phyloP scores from a whole-genome alignment of 495 filamentous ascomycete genomes.

The Bryoglossum gracile region DNA sequence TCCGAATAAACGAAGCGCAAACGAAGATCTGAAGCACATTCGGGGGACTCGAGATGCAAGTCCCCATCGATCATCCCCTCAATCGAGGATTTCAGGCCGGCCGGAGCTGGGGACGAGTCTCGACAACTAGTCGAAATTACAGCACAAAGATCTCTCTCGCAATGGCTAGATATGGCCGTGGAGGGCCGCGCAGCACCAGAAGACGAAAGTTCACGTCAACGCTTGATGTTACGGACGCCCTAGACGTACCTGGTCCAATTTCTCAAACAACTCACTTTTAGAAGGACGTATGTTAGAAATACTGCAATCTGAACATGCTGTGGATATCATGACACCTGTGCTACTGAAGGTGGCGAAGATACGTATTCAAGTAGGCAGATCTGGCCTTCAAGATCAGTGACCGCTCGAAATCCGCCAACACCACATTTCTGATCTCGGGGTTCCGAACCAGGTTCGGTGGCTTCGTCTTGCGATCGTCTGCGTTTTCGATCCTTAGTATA shows the following conservation, averaged over 20 bases:
- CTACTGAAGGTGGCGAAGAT: neutral
- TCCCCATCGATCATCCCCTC: too few species aligned
- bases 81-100: too few species aligned
- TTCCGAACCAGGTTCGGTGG: too few species aligned
- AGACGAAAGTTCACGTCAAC: constrained; percentile 6
- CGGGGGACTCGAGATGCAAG: too few species aligned
- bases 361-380: constrained; percentile 1
- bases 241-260: neutral
- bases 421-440: too few species aligned
- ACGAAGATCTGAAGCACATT: too few species aligned
- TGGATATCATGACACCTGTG: neutral
- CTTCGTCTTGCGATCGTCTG: too few species aligned
- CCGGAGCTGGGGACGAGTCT: constrained; percentile 10
- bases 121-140: constrained; percentile 6
- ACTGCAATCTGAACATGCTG: neutral
- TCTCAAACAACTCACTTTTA: neutral
- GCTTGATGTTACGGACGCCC: constrained; percentile 1
- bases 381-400: neutral
- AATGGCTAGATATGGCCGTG: constrained; percentile 6
- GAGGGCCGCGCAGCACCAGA: constrained; percentile 5
- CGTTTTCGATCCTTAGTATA: too few species aligned
- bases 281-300: neutral
- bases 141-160: constrained; percentile 9
- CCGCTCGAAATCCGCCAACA: too few species aligned
- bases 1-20: too few species aligned